Evolutionary conservation across 1,139 yeast species (phyloP).

Genomic region (Lodderomyces oxycetoniae): DNA sequence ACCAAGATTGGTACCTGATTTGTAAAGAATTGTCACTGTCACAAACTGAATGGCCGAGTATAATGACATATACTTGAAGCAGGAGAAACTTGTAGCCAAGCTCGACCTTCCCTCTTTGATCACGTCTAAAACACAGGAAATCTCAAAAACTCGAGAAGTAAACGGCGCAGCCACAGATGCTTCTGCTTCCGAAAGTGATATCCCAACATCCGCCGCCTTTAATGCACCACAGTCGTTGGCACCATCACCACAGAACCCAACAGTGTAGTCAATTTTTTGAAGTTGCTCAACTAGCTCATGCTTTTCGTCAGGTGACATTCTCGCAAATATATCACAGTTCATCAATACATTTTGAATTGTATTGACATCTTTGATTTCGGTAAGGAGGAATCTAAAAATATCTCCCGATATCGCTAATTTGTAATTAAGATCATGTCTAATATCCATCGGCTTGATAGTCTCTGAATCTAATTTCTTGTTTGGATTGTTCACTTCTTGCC

Average conservation of each 20-base stretch:
- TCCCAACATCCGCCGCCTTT: constrained; percentile 96
- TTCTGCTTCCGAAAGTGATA: constrained; percentile 93
- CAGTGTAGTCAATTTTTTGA: constrained; percentile 81
- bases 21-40: constrained; percentile 78
- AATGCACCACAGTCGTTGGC: constrained; percentile 97
- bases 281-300: constrained; percentile 89
- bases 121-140: constrained; percentile 86
- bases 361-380: constrained; percentile 41
- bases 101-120: constrained; percentile 94
- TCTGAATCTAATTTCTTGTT: constrained; percentile 52
- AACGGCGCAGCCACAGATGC: constrained; percentile 99
- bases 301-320: constrained; percentile 99
- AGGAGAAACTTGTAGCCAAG: constrained; percentile 88
- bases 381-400: constrained; percentile 71
- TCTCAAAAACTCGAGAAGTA: constrained; percentile 84
- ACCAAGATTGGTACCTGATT: constrained; percentile 90
- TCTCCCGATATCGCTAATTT: constrained; percentile 90
- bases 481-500: constrained; percentile 65
- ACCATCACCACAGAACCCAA: constrained; percentile 98
- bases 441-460: constrained; percentile 51
- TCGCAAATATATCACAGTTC: constrained; percentile 76
- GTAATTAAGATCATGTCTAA: constrained; percentile 36
- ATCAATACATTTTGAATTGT: constrained; percentile 58
- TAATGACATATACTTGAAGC: constrained; percentile 96
- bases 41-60: constrained; percentile 95